Base-by-base conservation (phyloP, 306 rosid genomes). In the Alnus rubra region DNA sequence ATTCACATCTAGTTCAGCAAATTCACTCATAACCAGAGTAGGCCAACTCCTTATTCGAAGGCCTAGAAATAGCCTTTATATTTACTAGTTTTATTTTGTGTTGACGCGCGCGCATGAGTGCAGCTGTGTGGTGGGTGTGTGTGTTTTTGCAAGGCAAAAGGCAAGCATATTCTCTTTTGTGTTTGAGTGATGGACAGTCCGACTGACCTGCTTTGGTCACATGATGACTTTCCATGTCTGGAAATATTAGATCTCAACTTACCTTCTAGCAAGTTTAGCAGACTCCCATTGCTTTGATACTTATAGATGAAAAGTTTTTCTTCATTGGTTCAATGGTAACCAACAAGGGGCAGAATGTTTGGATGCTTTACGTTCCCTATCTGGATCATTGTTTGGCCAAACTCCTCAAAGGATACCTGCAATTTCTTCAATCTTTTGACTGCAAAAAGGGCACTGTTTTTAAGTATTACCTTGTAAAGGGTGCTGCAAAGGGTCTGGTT, bases 291-390 rank as follows among this genome's bases (percentile, higher is more conserved):
- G 89, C 79, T 86, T 76, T 90, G 97, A 63, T 84, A 90, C 67
- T 88, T 89, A 85, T 88, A 94, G 79, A 92, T 90, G 77, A 90
- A 55, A 53, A 92, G 87, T 70, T 92, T 92, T 73, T 94, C 98
- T 45, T 90, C 96, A 71, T 62, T 69, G 2, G 84, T 79, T 45
- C 80, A 86, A 52, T 80, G 80, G 58, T 86, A 92, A 78, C 88
- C 96, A 73, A 88, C 86, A 56, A 88, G 86, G 23, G 92, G 91
- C 10, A 93, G 90, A 54, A 91, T 86, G 82, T 93, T 93, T 5
- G 84, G 87, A 84, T 90, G 97, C 60, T 83, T 89, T 81, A 88
- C 65, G 31, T 73, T 78, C 58, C 90, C 89, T 45, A 90, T 85
- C 75, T 74, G 83, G 58, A 59, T 91, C 78, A 93, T 78, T 16